Evolutionary conservation across 768 basidiomycete genomes (phyloP), one percentile per base, ranked within the genome.

Genomic region (Gloeopeniophorella convolvens): DNA sequence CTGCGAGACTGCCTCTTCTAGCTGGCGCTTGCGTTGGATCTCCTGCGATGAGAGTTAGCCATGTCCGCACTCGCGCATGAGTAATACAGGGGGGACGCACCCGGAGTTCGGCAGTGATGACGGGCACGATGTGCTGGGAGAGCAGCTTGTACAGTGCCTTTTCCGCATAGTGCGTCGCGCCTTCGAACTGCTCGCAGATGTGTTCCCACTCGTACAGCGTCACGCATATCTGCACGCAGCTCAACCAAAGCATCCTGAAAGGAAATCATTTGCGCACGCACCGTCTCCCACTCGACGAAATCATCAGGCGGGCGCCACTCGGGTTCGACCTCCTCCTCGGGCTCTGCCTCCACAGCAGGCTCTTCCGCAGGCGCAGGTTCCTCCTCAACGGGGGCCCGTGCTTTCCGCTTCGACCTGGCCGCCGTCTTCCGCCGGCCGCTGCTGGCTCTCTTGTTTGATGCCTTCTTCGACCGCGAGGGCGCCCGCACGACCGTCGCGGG

Each of bases 231-330:
- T 94, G 55, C 18, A 39, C 24, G 26, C 10, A 11, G 11, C 15
- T 18, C 15, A 24, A 34, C 46, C 23, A 27, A 51, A 42, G 24
- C 11, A 27, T 20, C 20, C 32, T 44, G 40, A 37, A n/a, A 12
- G 5, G 42, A 3, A 35, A 47, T 20, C 1, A 43, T 35, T 15
- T 27, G 45, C 31, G 11, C 11, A 43, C 43, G 33, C 44, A 91
- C 93, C 60, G 87, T 86, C 71, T 95, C 89, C 93, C 94, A 97
- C 66, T 95, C 92, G 33, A 89, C 65, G 59, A 88, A 88, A 41
- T 75, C 76, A 1, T 71, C 70, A 4, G 74, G 75, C 8, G 56
- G 60, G n/a, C 59, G 60, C 30, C 45, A 51, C 34, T 61, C 65
- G 13, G 52, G 59, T 39, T 58, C 55, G 3, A 51, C 27, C 18